phyloP scores from a whole-genome alignment of 768 basidiomycete genomes.

The Clitopilus hobsonii region DNA sequence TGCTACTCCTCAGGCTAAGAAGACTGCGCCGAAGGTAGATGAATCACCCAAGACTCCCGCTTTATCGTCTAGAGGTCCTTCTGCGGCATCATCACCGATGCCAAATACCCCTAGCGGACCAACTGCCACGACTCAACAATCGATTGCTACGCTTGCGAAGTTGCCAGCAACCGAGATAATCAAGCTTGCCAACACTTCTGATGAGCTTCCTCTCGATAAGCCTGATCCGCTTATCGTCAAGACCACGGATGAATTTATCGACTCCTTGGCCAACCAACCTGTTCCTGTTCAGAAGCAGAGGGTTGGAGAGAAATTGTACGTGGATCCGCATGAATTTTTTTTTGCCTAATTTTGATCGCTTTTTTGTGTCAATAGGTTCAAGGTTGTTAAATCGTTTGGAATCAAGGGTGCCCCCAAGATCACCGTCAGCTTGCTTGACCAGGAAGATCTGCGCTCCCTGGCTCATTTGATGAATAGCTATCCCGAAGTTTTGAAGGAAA shows the following conservation, averaged over 20 bases:
- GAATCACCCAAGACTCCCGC: slow-evolving; percentile 74
- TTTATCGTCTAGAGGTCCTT: slow-evolving; percentile 68
- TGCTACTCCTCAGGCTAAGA: slow-evolving; percentile 65
- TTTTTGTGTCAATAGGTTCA: slow-evolving; percentile 29
- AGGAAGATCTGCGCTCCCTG: slow-evolving; percentile 79
- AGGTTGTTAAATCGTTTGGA: slow-evolving; percentile 72
- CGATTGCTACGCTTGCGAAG: slow-evolving; percentile 65
- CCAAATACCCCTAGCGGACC: slow-evolving; percentile 54
- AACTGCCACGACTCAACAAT: slow-evolving; percentile 33
- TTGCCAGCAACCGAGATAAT: slow-evolving; percentile 77
- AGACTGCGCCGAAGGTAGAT: slow-evolving; percentile 31
- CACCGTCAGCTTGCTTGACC: slow-evolving; percentile 78
- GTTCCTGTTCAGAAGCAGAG: slow-evolving; percentile 68
- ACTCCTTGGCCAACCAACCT: slow-evolving; percentile 52
- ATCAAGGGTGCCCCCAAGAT: slow-evolving; percentile 82
- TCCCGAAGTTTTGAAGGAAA: slow-evolving; percentile 77
- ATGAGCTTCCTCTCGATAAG: slow-evolving; percentile 57
- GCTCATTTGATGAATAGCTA: slow-evolving; percentile 88
- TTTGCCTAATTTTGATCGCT: neutral
- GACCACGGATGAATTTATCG: slow-evolving; percentile 70
- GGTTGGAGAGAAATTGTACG: slow-evolving; percentile 72
- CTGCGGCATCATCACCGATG: slow-evolving; percentile 65
- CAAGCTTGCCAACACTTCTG: slow-evolving; percentile 50
- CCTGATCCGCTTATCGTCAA: slow-evolving; percentile 65
- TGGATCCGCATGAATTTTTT: slow-evolving; percentile 7